A percentile compares a stretch with the other conserved stretches of the same genome.
Conservation (phyloP, 2,329 filamentous ascomycete species). For the Rhynchosporium graminicola region DNA sequence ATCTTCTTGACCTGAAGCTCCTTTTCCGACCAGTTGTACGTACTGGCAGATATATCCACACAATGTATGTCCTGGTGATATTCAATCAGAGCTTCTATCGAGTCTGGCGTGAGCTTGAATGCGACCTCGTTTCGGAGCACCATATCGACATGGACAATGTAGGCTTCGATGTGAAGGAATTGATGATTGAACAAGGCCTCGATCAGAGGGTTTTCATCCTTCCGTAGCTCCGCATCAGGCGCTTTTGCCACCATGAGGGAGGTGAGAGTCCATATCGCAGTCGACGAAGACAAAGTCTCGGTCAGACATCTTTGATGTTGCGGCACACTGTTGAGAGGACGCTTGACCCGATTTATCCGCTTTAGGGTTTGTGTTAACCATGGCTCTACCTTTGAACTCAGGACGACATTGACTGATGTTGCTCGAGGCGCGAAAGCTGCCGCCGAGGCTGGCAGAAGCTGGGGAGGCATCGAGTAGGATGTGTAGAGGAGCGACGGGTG, state of each 20-base stretch:
- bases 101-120: slow-evolving; percentile 94
- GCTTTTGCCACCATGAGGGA: slow-evolving; percentile 91
- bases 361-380: slow-evolving; percentile 98
- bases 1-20: slow-evolving; percentile 95
- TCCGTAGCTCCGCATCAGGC: slow-evolving; percentile 79
- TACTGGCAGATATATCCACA: slow-evolving; percentile 82
- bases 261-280: slow-evolving; percentile 92
- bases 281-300: slow-evolving; percentile 84
- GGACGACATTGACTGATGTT: slow-evolving; percentile 90
- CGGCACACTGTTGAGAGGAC: slow-evolving; percentile 92
- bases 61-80: slow-evolving; percentile 97
- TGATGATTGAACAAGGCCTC: slow-evolving; percentile 92
- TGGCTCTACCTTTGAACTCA: slow-evolving; percentile 88
- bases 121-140: slow-evolving; percentile 96
- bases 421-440: slow-evolving; percentile 91
- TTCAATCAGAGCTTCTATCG: slow-evolving; percentile 89
- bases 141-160: slow-evolving; percentile 99
- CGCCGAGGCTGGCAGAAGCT: slow-evolving; percentile 91
- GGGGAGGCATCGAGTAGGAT: slow-evolving; percentile 70
- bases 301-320: slow-evolving; percentile 96
- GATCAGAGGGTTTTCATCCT: slow-evolving; percentile 78
- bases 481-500: slow-evolving; percentile 1
- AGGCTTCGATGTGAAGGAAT: slow-evolving; percentile 90
- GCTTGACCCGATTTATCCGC: slow-evolving; percentile 94
- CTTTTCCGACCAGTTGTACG: slow-evolving; percentile 96